Conservation (phyloP, 164 flowering plant species). For the Dillenia turbinata region DNA sequence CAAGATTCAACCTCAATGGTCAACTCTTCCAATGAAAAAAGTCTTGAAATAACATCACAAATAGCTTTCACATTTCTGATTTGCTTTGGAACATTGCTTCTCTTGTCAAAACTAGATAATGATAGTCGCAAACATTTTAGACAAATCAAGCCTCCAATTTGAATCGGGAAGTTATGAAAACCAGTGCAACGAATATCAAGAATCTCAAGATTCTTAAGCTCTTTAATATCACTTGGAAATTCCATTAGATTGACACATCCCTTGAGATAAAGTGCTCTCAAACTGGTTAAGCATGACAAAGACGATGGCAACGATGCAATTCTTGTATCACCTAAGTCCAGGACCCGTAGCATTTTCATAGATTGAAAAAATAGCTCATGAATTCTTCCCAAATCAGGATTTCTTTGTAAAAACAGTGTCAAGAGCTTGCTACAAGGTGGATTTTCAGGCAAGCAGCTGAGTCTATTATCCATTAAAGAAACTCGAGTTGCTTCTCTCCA, state of each 20-base stretch:
- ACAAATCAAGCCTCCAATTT: background rate
- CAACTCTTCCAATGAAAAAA: constrained; percentile 15
- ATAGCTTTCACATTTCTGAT: background rate
- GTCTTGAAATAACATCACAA: constrained; percentile 1
- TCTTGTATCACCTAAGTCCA: constrained; percentile 11
- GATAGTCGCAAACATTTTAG: constrained; percentile 16
- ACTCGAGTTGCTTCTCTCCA: constrained; percentile 14
- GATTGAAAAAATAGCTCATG: constrained; percentile 13
- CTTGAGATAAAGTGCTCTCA: constrained; percentile 20
- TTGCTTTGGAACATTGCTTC: background rate
- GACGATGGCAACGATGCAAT: constrained; percentile 23
- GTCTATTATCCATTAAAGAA: constrained; percentile 13
- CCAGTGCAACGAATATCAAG: constrained; percentile 16
- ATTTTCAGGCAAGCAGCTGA: constrained; percentile 11
- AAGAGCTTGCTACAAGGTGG: constrained; percentile 13
- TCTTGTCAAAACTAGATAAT: background rate
- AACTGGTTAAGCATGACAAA: constrained; percentile 7
- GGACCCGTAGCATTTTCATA: constrained; percentile 21
- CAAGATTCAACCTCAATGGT: constrained; percentile 5
- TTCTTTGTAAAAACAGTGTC: constrained; percentile 21
- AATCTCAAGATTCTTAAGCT: constrained; percentile 6
- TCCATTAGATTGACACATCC: background rate
- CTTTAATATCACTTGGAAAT: background rate
- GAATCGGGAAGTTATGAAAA: background rate
- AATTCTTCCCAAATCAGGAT: constrained; percentile 4